A percentile compares a stretch with the other conserved stretches of the same genome.
These are phyloP conservation scores for Limnanthes douglasii DNA, from an alignment of 345 rosid genomes.

Conservation along the genomic window DNA sequence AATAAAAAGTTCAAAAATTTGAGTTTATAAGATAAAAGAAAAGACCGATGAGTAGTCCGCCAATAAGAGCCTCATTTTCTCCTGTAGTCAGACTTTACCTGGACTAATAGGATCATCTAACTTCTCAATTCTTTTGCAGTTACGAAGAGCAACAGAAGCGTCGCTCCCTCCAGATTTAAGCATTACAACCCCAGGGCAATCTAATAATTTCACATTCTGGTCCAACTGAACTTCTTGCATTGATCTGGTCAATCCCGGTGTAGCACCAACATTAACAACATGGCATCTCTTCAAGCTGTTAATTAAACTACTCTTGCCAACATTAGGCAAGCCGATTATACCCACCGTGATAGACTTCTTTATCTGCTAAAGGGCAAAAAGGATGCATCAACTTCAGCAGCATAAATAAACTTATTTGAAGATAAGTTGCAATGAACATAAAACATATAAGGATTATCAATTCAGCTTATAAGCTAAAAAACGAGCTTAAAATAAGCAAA, in stretches of 20 bases:
- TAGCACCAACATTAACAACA: slow-evolving; percentile 87
- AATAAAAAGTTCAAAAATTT: too few species aligned
- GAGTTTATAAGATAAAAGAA: background rate
- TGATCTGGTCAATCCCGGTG: slow-evolving; percentile 89
- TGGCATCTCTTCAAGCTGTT: slow-evolving; percentile 93
- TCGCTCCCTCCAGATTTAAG: slow-evolving; percentile 59
- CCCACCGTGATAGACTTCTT: slow-evolving; percentile 91
- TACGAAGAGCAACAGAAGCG: slow-evolving; percentile 67
- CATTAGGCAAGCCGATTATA: slow-evolving; percentile 88
- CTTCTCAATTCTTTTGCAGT: slow-evolving; percentile 95
- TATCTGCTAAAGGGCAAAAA: slow-evolving; percentile 33
- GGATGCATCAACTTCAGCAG: slow-evolving; percentile 1
- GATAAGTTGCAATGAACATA: background rate
- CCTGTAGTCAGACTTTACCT: slow-evolving; percentile 28
- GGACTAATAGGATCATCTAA: slow-evolving; percentile 89
- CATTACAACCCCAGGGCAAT: slow-evolving; percentile 98
- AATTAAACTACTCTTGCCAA: slow-evolving; percentile 97
- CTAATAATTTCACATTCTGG: slow-evolving; percentile 78
- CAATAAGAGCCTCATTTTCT: background rate
- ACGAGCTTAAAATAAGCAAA: too few species aligned
- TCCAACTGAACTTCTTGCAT: slow-evolving; percentile 96
- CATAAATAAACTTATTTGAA: background rate
- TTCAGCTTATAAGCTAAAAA: too few species aligned
- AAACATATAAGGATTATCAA: background rate
- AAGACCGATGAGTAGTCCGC: background rate